phyloP scores from a whole-genome alignment of 1,284 basidiomycete species.

The Ganoderma sinense region DNA sequence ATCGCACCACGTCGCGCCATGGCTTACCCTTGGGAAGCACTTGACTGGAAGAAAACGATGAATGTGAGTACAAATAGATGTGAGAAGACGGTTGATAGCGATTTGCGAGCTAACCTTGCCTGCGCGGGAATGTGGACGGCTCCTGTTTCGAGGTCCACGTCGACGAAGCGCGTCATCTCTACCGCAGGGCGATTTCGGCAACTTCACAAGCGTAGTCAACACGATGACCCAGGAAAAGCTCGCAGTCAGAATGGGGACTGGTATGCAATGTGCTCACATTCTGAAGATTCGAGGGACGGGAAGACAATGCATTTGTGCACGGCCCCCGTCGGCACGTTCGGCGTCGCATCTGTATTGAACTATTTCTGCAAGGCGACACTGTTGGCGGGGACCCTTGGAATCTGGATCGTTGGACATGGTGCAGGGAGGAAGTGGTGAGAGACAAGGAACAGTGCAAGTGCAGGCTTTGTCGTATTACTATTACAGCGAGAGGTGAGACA shows the following conservation, averaged over 20 bases:
- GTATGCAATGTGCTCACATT: constrained; percentile 56
- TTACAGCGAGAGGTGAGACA: too few relatives aligned
- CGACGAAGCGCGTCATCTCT: constrained; percentile 70
- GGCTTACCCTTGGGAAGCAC: constrained; percentile 54
- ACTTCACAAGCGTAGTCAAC: constrained; percentile 46
- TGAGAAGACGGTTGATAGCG: constrained; percentile 25
- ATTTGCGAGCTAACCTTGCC: constrained; percentile 44
- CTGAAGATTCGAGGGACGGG: constrained; percentile 76
- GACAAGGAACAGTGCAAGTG: not conserved
- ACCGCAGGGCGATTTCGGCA: constrained; percentile 70
- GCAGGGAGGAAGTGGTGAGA: constrained; percentile 2
- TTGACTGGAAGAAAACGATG: constrained; percentile 40
- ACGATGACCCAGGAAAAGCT: not conserved
- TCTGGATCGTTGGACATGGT: constrained; percentile 17
- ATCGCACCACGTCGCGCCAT: constrained; percentile 56
- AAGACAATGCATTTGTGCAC: constrained; percentile 60
- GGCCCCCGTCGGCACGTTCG: constrained; percentile 41
- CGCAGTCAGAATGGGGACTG: constrained; percentile 9
- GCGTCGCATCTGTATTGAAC: constrained; percentile 71
- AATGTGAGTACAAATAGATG: not conserved
- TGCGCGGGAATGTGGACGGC: constrained; percentile 62
- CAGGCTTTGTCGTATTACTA: not conserved
- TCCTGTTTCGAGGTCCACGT: constrained; percentile 68
- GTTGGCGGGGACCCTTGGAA: constrained; percentile 19
- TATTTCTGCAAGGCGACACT: constrained; percentile 73